phyloP scores from a whole-genome alignment of 352 stramenopile genomes.

The Phytophthora nicotianae region DNA sequence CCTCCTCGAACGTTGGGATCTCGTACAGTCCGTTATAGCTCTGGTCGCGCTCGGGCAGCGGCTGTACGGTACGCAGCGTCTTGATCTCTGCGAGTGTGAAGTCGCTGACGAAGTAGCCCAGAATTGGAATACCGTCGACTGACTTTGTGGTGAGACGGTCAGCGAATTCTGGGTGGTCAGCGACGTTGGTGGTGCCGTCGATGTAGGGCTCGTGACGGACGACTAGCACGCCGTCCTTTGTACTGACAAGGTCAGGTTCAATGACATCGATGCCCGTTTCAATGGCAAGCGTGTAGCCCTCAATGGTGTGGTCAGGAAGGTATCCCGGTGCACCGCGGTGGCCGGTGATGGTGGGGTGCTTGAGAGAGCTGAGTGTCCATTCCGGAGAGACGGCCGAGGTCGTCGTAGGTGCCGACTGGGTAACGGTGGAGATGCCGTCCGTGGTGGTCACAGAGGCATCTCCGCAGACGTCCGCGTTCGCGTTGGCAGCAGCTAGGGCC shows the following conservation, averaged over 20 bases:
- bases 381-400: constrained; percentile 17
- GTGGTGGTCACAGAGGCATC: constrained; percentile 40
- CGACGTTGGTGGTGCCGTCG: constrained; percentile 90
- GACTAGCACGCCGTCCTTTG: constrained; percentile 84
- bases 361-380: constrained; percentile 38
- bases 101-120: constrained; percentile 90
- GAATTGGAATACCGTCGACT: constrained; percentile 58
- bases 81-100: constrained; percentile 93
- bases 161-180: constrained; percentile 71
- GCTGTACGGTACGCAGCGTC: constrained; percentile 81
- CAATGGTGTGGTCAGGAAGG: constrained; percentile 91
- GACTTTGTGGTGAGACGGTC: constrained; percentile 59
- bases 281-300: constrained; percentile 89
- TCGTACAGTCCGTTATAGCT: constrained; percentile 85
- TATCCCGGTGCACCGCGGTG: constrained; percentile 91
- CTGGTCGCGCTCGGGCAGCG: constrained; percentile 75
- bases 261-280: constrained; percentile 92
- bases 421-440: constrained; percentile 3
- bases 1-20: constrained; percentile 90
- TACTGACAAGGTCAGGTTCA: constrained; percentile 91
- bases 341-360: constrained; percentile 64
- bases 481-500: constrained; percentile 27
- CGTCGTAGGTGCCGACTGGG: constrained; percentile 20
- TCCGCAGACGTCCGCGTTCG: constrained; percentile 33
- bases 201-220: constrained; percentile 90